A percentile compares a stretch with the other conserved stretches of the same genome.
phyloP scores from a whole-genome alignment of 495 filamentous ascomycete species.

The Hypoxylon lienhwacheense region DNA sequence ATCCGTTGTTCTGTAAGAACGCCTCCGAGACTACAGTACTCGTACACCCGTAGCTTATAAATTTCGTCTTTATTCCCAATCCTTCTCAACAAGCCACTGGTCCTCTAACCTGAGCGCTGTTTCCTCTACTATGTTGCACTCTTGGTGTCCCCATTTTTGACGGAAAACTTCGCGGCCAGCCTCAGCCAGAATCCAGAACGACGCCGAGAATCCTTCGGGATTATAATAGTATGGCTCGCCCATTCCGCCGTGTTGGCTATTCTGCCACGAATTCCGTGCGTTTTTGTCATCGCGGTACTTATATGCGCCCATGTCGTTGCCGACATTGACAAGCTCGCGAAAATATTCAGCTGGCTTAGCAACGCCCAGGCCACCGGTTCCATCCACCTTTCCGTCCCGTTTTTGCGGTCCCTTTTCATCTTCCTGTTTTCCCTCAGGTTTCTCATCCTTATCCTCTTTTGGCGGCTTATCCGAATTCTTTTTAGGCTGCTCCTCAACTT shows the following conservation, averaged over 20 bases:
- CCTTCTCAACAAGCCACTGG: slow-evolving; percentile 40
- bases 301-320: slow-evolving; percentile 44
- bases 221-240: slow-evolving; percentile 60
- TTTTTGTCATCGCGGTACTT: slow-evolving; percentile 44
- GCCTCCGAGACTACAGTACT: neutral
- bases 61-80: slow-evolving; percentile 29
- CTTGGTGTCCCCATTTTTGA: slow-evolving; percentile 39
- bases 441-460: neutral
- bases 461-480: no score
- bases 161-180: slow-evolving; percentile 38
- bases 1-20: neutral
- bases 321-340: slow-evolving; percentile 39
- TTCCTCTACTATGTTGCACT: slow-evolving; percentile 30
- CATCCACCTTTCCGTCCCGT: neutral
- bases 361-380: neutral
- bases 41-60: neutral
- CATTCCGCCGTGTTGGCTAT: slow-evolving; percentile 51
- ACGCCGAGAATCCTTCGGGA: slow-evolving; percentile 47
- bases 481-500: slow-evolving; percentile 12
- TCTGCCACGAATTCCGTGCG: slow-evolving; percentile 57
- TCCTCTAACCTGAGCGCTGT: slow-evolving; percentile 36
- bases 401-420: no score
- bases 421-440: neutral
- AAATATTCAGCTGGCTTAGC: slow-evolving; percentile 41
- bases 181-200: slow-evolving; percentile 39